Conservation (phyloP, 2,329 filamentous ascomycete genomes). For the Macrophomina tecta region DNA sequence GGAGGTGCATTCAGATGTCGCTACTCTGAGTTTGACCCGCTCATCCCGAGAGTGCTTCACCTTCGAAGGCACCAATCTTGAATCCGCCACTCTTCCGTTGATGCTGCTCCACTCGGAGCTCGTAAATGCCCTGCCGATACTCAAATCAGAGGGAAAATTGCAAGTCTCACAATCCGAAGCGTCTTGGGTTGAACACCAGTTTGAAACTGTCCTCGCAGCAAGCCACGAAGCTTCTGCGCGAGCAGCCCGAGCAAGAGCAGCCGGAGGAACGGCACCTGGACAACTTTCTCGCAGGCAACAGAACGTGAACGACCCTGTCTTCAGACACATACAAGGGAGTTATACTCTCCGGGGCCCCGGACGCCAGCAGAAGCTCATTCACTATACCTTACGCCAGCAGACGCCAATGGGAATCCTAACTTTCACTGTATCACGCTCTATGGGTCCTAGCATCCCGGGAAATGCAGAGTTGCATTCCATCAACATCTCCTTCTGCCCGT, state of each 20-base stretch:
- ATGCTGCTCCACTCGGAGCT: conserved; percentile 2
- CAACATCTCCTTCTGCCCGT: not conserved
- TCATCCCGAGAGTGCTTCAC: not conserved
- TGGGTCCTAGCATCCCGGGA: fast-evolving
- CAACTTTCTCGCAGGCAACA: no score
- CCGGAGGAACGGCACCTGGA: no score
- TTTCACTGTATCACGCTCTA: not conserved
- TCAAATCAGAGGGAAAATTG: not conserved
- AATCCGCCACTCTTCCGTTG: conserved; percentile 1
- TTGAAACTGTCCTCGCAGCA: not conserved
- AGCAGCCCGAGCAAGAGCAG: not conserved
- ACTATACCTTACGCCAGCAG: not conserved
- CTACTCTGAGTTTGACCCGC: not conserved
- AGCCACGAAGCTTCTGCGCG: conserved; percentile 1
- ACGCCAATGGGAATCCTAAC: not conserved
- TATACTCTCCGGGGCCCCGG: no score
- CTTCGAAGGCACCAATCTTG: not conserved
- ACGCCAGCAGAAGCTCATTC: not conserved
- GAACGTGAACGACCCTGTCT: not conserved
- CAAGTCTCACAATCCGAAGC: not conserved
- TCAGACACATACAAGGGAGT: not conserved
- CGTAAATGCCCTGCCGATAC: not conserved
- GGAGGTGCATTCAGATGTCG: not conserved
- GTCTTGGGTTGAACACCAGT: not conserved
- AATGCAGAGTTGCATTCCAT: not conserved